Evolutionary conservation across 2,329 filamentous ascomycete genomes (phyloP).

Genomic region (Botrytis pseudocinerea): DNA sequence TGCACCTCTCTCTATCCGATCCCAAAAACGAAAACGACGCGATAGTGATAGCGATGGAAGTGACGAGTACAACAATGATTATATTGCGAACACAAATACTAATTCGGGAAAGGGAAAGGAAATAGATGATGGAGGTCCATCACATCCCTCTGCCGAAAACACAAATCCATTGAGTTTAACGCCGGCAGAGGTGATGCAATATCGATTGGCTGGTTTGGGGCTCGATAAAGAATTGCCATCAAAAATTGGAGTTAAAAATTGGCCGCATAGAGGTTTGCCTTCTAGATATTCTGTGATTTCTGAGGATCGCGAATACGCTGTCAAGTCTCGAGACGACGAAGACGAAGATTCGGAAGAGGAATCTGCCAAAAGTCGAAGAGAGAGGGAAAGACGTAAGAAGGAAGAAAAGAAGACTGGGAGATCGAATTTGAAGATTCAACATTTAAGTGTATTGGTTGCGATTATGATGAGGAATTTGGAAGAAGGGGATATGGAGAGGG

Average conservation of each 20-base stretch:
- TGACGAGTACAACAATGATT: conserved; percentile 2
- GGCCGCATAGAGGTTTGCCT: conserved; percentile 53
- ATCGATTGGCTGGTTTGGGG: conserved; percentile 54
- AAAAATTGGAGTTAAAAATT: conserved; percentile 42
- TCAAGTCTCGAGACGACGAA: background rate
- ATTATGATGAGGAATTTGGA: conserved; percentile 73
- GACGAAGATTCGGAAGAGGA: conserved; percentile 26
- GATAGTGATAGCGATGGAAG: conserved; percentile 2
- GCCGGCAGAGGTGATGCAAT: conserved; percentile 53
- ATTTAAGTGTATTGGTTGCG: conserved; percentile 67
- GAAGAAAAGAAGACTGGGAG: conserved; percentile 23
- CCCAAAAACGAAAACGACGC: conserved; percentile 13
- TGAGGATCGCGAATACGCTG: background rate
- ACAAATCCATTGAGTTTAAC: conserved; percentile 59
- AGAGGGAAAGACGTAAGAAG: conserved; percentile 15
- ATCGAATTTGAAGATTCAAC: conserved; percentile 48
- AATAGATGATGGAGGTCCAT: background rate
- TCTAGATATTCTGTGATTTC: background rate
- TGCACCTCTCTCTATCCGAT: conserved; percentile 28
- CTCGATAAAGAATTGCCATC: conserved; percentile 48
- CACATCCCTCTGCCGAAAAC: conserved; percentile 24
- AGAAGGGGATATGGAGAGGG: conserved; percentile 68
- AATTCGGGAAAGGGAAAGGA: background rate
- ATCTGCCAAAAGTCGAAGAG: conserved; percentile 27
- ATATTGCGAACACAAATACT: background rate